Evolutionary conservation across 2,329 filamentous ascomycete species (phyloP), one percentile per base, ranked within the genome.

Genomic region (Epicoccum sorghinum): DNA sequence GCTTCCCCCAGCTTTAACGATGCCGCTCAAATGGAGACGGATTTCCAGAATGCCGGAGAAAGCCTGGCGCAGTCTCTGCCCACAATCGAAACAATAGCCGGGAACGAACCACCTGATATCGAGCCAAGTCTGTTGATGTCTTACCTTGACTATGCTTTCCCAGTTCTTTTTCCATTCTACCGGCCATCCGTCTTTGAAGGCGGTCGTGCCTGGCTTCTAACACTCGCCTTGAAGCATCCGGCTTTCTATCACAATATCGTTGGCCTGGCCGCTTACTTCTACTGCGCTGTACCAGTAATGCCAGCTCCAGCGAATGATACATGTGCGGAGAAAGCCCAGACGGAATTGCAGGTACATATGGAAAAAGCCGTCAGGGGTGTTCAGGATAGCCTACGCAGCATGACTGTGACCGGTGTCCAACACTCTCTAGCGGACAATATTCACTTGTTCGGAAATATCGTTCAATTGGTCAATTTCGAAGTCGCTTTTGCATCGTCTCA

Each of bases 151-250:
- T 81, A 84, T 58, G 77, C 87, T 18, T 81, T 87, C 57, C 85
- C 86, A 1, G 83, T 86, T 59, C 72, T 87, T 1, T 87, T 85
- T 64, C 86, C 86, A 2, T 84, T 86, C 66, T 88, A 87, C 69
- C 79, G 79, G 3, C 85, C 86, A 0, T 76, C 77, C 2, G 65
- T 85, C 5, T 75, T 83, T 3, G 76, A 82, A 51, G 81, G 83
- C n/a, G 85, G 85, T 12, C 79, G 82, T 43, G 80, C 82, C 24
- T 88, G 85, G 86, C 75, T 88, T 25, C 73, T 88, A 55, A 86
- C 84, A 82, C 58, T 58, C 7, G 60, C 58, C 12, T 37, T 63
- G 13, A 51, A 58, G 18, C 57, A 58, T 12, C 52, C 55, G 1
- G 49, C 49, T 7, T 48, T 66, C 14, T 64, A 82, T 24, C 76